These are phyloP conservation scores for Biscutella laevigata DNA, from an alignment of 441 rosid genomes.

Conservation along the genomic window DNA sequence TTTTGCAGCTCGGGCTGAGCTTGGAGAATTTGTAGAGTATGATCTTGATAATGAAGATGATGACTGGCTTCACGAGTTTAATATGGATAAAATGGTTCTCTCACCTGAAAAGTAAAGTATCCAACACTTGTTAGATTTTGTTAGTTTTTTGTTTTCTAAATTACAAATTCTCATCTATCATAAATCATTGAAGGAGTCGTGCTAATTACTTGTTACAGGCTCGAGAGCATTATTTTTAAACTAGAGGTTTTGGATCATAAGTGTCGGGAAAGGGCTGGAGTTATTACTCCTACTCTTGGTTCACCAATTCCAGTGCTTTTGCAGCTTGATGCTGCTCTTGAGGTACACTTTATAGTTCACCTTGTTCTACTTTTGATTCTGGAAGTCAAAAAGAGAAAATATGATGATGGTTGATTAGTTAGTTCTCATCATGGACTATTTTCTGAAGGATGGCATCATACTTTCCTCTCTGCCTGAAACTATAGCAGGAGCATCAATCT, in stretches of 20 bases:
- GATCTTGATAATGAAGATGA: slow-evolving; percentile 97
- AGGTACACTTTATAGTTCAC: slow-evolving; percentile 38
- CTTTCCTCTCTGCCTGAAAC: background rate
- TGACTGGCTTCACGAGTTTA: slow-evolving; percentile 74
- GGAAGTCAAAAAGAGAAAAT: background rate
- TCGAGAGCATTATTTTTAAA: slow-evolving; percentile 69
- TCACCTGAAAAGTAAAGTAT: slow-evolving; percentile 47
- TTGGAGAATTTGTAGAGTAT: slow-evolving; percentile 95
- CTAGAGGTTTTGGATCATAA: slow-evolving; percentile 93
- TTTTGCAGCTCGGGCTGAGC: slow-evolving; percentile 81
- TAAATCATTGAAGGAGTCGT: no score
- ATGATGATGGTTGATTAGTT: background rate
- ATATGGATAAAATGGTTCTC: slow-evolving; percentile 43
- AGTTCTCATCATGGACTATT: background rate
- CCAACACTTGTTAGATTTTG: background rate
- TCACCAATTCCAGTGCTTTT: slow-evolving; percentile 67
- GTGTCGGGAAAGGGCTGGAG: slow-evolving; percentile 87
- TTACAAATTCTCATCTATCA: background rate
- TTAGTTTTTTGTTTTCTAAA: background rate
- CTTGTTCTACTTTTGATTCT: background rate
- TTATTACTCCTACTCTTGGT: slow-evolving; percentile 68
- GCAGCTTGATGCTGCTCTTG: slow-evolving; percentile 67
- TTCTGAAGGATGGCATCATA: background rate
- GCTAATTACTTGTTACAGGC: slow-evolving; percentile 33
- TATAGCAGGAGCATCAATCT: background rate